Evolutionary conservation across 768 basidiomycete genomes (phyloP), one percentile per base, ranked within the genome.

Genomic region (Mycena polygramma): DNA sequence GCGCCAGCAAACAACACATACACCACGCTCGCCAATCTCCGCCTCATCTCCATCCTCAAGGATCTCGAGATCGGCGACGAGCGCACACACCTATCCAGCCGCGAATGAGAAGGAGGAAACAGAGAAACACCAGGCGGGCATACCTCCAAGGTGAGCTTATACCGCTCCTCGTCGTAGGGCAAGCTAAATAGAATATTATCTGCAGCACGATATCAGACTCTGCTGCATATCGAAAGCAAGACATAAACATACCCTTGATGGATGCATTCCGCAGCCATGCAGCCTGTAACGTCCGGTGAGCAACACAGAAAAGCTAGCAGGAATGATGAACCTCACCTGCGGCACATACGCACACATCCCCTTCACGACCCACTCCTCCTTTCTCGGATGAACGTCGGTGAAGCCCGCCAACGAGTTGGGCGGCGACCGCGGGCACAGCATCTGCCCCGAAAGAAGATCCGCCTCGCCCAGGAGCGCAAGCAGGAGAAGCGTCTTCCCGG

Each of bases 321-420:
- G 52, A 30, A 6, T 15, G 30, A 54, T 15, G 41, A 39, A 17
- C 65, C 84, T 48, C 75, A 88, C 91, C 83, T 93, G 90, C 22
- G 95, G 95, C 19, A 96, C 95, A 79, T 94, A 98, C 2, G 95
- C 96, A 66, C 93, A 94, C 68, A 94, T 83, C 26, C 92, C 92
- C 20, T 85, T 79, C 1, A 96, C 87, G 54, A 95, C 77, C 96
- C 96, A 98, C 19, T 92, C 84, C 43, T 90, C 90, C 41, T 86
- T 80, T 0, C 82, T 75, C 0, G 84, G 77, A 36, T 72, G 69
- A 3, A 83, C 79, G 17, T 81, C 83, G 0, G 85, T 80, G 60
- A 92, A 91, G 7, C 82, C 83, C 0, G 92, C 91, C 74, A 97
- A 83, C 2, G 90, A 83, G 77, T 97, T 90, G 2, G 95, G 94